These are phyloP conservation scores for Elsinoe arachidis DNA, from an alignment of 2,329 filamentous ascomycete genomes.

Conservation along the genomic window DNA sequence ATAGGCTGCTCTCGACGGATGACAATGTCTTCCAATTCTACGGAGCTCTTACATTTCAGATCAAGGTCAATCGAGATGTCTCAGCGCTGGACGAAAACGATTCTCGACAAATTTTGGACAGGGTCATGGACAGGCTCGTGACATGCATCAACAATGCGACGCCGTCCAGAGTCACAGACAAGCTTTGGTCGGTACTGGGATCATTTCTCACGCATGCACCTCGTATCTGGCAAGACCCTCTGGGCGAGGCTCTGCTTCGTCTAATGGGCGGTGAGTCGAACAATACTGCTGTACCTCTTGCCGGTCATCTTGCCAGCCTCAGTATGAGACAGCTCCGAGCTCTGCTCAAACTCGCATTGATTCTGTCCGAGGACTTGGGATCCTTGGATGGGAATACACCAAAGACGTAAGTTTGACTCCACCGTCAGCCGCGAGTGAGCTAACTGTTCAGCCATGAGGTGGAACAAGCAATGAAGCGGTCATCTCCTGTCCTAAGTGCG, in stretches of 20 bases:
- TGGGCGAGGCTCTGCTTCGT: constrained; percentile 49
- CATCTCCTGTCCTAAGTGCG: neutral
- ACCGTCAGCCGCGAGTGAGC: constrained; percentile 30
- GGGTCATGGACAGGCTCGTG: constrained; percentile 17
- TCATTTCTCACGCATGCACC: constrained; percentile 68
- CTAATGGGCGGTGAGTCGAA: neutral
- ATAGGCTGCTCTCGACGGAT: constrained; percentile 59
- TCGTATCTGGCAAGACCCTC: constrained; percentile 55
- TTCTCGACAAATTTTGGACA: constrained; percentile 16
- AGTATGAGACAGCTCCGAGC: constrained; percentile 34
- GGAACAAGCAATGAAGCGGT: constrained; percentile 3
- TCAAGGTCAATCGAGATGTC: constrained; percentile 67
- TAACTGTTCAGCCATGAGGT: neutral
- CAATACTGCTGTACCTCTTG: neutral
- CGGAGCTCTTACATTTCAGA: constrained; percentile 81
- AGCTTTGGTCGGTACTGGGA: constrained; percentile 68
- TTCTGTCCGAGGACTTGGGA: neutral
- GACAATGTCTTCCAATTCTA: constrained; percentile 81
- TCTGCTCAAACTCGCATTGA: constrained; percentile 31
- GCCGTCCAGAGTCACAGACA: constrained; percentile 52
- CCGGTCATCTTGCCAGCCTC: neutral
- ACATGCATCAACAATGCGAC: constrained; percentile 18
- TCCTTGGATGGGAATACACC: neutral
- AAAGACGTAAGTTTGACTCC: constrained; percentile 20
- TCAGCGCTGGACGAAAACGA: constrained; percentile 16